Conservation (phyloP, 495 filamentous ascomycete species). For the Aspergillus sparsus region DNA sequence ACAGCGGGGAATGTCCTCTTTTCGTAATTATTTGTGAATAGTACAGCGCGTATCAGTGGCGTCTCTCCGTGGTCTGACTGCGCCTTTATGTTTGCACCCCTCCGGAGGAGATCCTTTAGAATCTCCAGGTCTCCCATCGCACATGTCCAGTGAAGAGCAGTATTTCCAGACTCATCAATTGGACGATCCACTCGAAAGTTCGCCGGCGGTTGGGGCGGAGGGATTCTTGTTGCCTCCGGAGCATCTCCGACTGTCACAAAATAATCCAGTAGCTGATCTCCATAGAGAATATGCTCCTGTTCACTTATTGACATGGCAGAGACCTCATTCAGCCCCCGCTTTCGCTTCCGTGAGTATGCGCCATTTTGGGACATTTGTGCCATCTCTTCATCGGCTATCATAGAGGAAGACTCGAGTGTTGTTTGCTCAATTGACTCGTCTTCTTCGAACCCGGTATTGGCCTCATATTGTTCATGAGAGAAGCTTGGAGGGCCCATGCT, state of each 20-base stretch:
- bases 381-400: conserved; percentile 78
- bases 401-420: conserved; percentile 76
- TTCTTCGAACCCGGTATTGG: conserved; percentile 63
- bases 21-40: conserved; percentile 95
- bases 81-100: conserved; percentile 64
- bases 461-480: conserved; percentile 58
- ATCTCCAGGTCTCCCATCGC: conserved; percentile 97
- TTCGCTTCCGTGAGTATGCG: conserved; percentile 73
- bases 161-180: conserved; percentile 87
- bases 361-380: conserved; percentile 66
- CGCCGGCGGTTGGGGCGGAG: conserved; percentile 74
- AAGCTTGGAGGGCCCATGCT: conserved; percentile 49
- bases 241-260: conserved; percentile 81
- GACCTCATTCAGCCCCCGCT: conserved; percentile 61
- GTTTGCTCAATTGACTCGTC: conserved; percentile 81
- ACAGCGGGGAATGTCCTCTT: conserved; percentile 80
- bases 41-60: conserved; percentile 87
- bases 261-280: conserved; percentile 90
- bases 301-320: conserved; percentile 66
- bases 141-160: conserved; percentile 92
- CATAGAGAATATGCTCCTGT: conserved; percentile 83
- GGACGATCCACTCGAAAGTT: conserved; percentile 83
- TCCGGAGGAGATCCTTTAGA: conserved; percentile 77
- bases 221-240: conserved; percentile 53
- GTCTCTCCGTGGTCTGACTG: conserved; percentile 84